These are phyloP conservation scores for Pyricularia pennisetigena DNA, from an alignment of 2,329 filamentous ascomycete genomes.

Conservation along the genomic window DNA sequence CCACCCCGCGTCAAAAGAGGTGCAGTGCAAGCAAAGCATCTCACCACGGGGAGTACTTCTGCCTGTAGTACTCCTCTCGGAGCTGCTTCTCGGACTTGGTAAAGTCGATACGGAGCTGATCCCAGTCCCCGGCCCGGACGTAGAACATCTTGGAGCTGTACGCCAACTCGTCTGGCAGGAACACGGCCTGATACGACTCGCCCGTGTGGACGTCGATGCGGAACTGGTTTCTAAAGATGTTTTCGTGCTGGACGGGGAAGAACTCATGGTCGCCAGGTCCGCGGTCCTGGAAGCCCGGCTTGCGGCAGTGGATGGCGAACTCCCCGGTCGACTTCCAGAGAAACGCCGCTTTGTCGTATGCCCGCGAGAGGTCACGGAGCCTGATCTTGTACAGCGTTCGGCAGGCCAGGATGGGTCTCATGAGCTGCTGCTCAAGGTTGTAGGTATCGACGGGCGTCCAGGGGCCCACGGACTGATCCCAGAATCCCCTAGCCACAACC, in stretches of 20 bases:
- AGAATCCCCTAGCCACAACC: background rate
- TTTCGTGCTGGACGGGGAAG: background rate
- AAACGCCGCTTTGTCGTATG: background rate
- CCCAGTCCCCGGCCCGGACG: background rate
- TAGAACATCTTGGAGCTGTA: background rate
- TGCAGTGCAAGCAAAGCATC: background rate
- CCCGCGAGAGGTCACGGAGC: background rate
- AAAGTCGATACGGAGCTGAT: background rate
- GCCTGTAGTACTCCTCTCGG: background rate
- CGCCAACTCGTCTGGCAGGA: background rate
- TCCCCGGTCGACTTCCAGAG: background rate
- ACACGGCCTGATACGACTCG: background rate
- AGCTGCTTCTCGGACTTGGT: background rate
- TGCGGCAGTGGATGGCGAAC: background rate
- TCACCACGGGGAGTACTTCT: background rate
- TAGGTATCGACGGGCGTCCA: background rate
- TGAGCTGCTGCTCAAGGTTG: background rate
- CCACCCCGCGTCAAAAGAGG: background rate
- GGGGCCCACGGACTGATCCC: background rate
- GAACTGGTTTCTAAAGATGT: background rate
- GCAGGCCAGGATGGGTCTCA: background rate
- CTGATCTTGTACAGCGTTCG: background rate
- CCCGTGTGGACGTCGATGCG: background rate
- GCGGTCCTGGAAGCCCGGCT: background rate
- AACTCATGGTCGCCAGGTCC: conserved; percentile 4